phyloP scores from a whole-genome alignment of 2,329 filamentous ascomycete species.

The Pseudogymnoascus sp. region DNA sequence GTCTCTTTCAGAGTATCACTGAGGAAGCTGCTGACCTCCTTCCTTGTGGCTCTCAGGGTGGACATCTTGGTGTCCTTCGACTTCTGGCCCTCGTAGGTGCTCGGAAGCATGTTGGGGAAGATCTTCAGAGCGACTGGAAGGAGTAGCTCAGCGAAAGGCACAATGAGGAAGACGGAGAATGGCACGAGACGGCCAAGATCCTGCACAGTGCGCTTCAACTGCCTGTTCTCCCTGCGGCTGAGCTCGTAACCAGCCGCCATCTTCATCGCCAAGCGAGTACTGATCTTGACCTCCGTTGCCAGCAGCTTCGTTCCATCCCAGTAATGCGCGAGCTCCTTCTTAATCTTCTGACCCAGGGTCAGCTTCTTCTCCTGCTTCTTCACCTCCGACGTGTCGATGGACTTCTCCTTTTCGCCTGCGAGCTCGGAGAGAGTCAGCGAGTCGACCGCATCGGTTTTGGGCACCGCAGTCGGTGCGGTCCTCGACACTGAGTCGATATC shows the following conservation, averaged over 20 bases:
- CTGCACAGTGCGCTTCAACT: slow-evolving; percentile 86
- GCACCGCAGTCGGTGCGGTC: slow-evolving; percentile 22
- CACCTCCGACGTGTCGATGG: slow-evolving; percentile 52
- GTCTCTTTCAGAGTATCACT: slow-evolving; percentile 84
- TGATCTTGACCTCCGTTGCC: slow-evolving; percentile 87
- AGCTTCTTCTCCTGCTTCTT: slow-evolving; percentile 75
- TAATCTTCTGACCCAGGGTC: slow-evolving; percentile 84
- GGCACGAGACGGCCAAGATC: slow-evolving; percentile 88
- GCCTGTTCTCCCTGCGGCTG: slow-evolving; percentile 83
- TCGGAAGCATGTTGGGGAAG: slow-evolving; percentile 95
- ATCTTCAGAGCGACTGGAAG: slow-evolving; percentile 85
- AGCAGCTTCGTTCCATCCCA: slow-evolving; percentile 98
- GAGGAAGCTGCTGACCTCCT: slow-evolving; percentile 87
- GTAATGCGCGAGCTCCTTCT: slow-evolving; percentile 88
- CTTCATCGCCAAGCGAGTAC: slow-evolving; percentile 81
- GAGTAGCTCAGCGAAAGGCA: slow-evolving; percentile 89
- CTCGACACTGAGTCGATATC: slow-evolving; percentile 22
- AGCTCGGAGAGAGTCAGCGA: slow-evolving; percentile 46
- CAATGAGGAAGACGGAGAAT: slow-evolving; percentile 94
- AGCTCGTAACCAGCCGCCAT: slow-evolving; percentile 98
- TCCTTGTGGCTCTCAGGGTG: slow-evolving; percentile 73
- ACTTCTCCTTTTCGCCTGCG: slow-evolving; percentile 53
- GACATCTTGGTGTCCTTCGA: slow-evolving; percentile 84
- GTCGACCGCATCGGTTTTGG: slow-evolving; percentile 27
- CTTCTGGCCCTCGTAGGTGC: slow-evolving; percentile 89